A percentile compares a stretch with the other conserved stretches of the same genome.
phyloP scores from a whole-genome alignment of 805 yeast genomes.

The Diddensiella santjacobensis region DNA sequence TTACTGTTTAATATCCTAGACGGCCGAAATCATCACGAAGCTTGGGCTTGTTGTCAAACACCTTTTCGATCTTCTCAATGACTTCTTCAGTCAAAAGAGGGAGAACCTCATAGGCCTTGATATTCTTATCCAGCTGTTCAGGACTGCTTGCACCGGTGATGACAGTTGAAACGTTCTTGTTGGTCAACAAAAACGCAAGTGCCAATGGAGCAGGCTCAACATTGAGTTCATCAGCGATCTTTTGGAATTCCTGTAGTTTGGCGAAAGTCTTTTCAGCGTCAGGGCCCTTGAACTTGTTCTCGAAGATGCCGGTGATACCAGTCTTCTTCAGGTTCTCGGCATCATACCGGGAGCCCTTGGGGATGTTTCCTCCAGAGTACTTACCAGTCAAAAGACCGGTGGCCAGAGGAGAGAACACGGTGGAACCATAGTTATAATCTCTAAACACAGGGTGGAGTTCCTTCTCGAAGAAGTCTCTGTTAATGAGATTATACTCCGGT shows the following conservation, averaged over 20 bases:
- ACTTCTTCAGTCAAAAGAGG: constrained; percentile 28
- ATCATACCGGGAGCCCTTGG: constrained; percentile 25
- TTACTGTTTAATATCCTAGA: neutral
- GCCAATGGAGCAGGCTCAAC: constrained; percentile 31
- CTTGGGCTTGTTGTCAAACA: constrained; percentile 29
- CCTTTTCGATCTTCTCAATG: constrained; percentile 28
- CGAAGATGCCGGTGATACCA: constrained; percentile 5
- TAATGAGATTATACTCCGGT: constrained; percentile 28
- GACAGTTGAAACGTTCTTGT: constrained; percentile 32
- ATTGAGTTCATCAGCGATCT: constrained; percentile 28
- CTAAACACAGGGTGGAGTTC: constrained; percentile 31
- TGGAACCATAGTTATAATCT: constrained; percentile 32
- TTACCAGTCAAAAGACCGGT: constrained; percentile 35
- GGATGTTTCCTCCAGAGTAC: constrained; percentile 27
- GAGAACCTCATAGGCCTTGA: constrained; percentile 31
- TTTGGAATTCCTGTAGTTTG: constrained; percentile 24
- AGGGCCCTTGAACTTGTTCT: constrained; percentile 22
- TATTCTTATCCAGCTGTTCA: constrained; percentile 29
- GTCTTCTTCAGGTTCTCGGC: constrained; percentile 17
- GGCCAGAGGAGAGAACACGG: constrained; percentile 34
- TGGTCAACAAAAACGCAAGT: constrained; percentile 31
- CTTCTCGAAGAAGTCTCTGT: constrained; percentile 29
- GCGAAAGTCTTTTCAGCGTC: constrained; percentile 25
- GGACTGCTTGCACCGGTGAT: constrained; percentile 32
- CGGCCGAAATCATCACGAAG: constrained; percentile 8